Percentiles rank a stretch among this genome's conserved stretches.
Evolutionary conservation across 2,329 filamentous ascomycete species (phyloP).

Genomic region (Aspergillus fumigatiaffinis): DNA sequence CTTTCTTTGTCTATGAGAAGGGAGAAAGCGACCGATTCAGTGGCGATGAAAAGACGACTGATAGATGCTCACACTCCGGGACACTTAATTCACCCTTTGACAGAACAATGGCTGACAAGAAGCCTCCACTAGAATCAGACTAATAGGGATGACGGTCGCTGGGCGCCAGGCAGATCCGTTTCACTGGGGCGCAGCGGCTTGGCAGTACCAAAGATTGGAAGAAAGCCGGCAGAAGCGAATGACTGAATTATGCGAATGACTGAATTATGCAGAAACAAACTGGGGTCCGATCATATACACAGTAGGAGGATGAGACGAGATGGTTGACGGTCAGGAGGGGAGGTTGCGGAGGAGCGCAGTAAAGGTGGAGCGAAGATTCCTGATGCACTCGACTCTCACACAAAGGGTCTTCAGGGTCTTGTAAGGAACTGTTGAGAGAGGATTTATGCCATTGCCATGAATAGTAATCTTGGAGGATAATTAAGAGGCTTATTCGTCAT

Average conservation of each 20-base stretch:
- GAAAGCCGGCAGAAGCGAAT: neutral
- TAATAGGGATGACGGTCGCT: neutral
- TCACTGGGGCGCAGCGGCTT: constrained; percentile 12
- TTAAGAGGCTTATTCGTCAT: neutral
- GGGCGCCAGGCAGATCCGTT: neutral
- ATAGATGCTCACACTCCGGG: neutral
- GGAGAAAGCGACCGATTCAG: neutral
- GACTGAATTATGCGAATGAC: constrained; percentile 1
- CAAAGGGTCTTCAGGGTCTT: neutral
- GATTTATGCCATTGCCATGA: neutral
- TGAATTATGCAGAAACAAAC: neutral
- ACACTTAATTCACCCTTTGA: neutral
- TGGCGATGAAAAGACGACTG: neutral
- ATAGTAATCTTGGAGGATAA: neutral
- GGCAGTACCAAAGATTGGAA: neutral
- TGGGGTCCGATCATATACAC: neutral
- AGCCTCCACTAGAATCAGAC: neutral
- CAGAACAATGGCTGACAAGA: neutral
- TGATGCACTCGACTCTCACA: neutral
- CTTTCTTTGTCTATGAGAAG: neutral
- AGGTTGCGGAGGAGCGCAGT: neutral
- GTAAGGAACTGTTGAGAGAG: neutral
- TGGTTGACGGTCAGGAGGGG: neutral
- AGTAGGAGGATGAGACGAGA: neutral
- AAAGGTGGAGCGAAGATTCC: neutral